phyloP scores from a whole-genome alignment of 208 protist species.

The Wallacemonas sp. region DNA sequence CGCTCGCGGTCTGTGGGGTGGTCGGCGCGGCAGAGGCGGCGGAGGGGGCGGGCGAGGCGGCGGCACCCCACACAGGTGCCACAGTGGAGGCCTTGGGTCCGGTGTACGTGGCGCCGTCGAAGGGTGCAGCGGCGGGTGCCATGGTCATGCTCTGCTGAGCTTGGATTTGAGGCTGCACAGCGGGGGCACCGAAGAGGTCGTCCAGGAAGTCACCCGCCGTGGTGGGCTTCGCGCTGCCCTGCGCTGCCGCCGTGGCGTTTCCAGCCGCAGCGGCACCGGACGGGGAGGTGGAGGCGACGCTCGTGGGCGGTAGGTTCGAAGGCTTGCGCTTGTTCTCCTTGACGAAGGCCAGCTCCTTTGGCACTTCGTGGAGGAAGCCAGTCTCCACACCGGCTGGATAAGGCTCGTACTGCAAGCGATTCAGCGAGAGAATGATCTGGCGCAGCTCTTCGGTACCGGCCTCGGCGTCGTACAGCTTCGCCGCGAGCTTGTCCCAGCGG shows the following conservation, averaged over 20 bases:
- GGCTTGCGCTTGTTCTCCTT: slow-evolving; percentile 63
- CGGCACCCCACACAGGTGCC: slow-evolving; percentile 37
- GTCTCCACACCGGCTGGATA: slow-evolving; percentile 77
- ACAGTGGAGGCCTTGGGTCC: slow-evolving; percentile 32
- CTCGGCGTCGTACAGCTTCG: slow-evolving; percentile 76
- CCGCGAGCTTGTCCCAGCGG: slow-evolving; percentile 73
- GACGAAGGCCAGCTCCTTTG: slow-evolving; percentile 78
- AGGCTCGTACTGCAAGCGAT: slow-evolving; percentile 81
- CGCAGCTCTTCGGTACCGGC: slow-evolving; percentile 60
- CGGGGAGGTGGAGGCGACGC: slow-evolving; percentile 10
- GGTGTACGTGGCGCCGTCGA: slow-evolving; percentile 16
- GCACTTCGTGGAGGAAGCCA: slow-evolving; percentile 65
- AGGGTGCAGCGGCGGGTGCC: slow-evolving; percentile 14
- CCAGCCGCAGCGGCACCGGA: background rate
- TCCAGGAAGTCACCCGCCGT: slow-evolving; percentile 50
- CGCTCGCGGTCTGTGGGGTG: background rate
- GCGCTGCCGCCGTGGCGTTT: background rate
- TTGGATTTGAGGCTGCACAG: slow-evolving; percentile 7
- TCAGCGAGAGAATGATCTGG: slow-evolving; percentile 66
- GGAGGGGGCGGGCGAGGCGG: background rate
- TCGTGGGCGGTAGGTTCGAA: slow-evolving; percentile 30
- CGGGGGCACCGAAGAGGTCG: slow-evolving; percentile 70
- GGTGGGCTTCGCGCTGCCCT: background rate
- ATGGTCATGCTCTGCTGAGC: slow-evolving; percentile 8
- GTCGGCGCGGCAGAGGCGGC: background rate